Evolutionary conservation across 345 rosid genomes (phyloP), one percentile per base, ranked within the genome.

Genomic region (Clausena lansium): DNA sequence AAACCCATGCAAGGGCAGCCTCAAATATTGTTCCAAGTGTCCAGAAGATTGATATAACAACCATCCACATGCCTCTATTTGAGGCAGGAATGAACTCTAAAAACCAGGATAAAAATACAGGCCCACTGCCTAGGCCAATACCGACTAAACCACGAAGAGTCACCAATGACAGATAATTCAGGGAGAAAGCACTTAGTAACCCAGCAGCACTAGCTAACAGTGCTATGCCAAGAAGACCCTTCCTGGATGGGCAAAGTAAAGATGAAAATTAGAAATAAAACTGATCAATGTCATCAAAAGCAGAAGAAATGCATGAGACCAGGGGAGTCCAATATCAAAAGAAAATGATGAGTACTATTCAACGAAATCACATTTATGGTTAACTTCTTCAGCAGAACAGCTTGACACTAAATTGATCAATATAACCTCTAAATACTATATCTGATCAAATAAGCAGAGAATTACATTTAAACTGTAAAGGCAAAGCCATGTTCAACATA

Each of bases 1-100:
- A 77, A 78, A 90, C 92, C 94, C 89, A 88, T n/a, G 92, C 92
- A 47, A 88, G 80, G n/a, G 85, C 70, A 72, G 90, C 91, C 83
- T 90, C 94, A 25, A 81, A 81, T 58, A 87, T 84, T 22, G 90
- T 68, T 72, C 94, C 94, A 17, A 87, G 76, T 7, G 94, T 84
- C 90, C 92, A 90, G 76, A 85, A 90, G 59, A 78, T 79, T 17
- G 87, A 84, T 79, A 88, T 83, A 36, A 90, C 63, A 30, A 87
- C 85, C 91, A 84, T 86, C 94, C 92, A 90, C 63, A 71, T 68
- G 50, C 92, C 94, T 81, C 92, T 76, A n/a, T 79, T 87, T 39
- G 89, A 77, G 69, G 94, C 78, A 61, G 94, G 94, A 63, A 87
- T 80, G 70, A 90, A 90, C 81, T 90, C 94, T 62, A 90, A 67